These are phyloP conservation scores for Talaromyces wortmannii DNA, from an alignment of 495 filamentous ascomycete genomes.

Conservation along the genomic window DNA sequence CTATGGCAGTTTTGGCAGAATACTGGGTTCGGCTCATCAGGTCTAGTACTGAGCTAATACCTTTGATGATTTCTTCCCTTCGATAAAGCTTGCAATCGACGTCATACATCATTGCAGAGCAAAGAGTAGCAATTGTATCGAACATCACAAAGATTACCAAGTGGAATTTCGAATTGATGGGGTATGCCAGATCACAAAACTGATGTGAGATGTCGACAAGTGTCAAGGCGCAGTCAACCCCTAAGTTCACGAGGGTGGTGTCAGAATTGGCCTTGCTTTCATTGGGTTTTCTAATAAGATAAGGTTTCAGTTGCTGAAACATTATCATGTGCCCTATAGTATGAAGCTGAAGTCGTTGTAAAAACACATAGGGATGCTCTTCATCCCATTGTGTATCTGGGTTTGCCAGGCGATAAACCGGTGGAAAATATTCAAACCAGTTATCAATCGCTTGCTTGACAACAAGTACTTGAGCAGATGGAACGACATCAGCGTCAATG, in stretches of 20 bases:
- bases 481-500: conserved; percentile 4
- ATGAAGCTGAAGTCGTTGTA: conserved; percentile 43
- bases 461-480: conserved; percentile 8
- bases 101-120: conserved; percentile 45
- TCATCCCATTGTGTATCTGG: conserved; percentile 41
- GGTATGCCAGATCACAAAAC: conserved; percentile 34
- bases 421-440: conserved; percentile 35
- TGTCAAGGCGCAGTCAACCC: conserved; percentile 32
- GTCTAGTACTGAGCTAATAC: conserved; percentile 25
- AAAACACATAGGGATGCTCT: conserved; percentile 29
- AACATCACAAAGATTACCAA: conserved; percentile 47
- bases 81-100: conserved; percentile 28
- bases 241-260: conserved; percentile 22
- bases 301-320: conserved; percentile 35
- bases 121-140: conserved; percentile 41
- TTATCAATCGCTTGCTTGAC: conserved; percentile 23
- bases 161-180: conserved; percentile 41
- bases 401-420: conserved; percentile 25
- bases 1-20: conserved; percentile 20
- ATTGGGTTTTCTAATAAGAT: conserved; percentile 21
- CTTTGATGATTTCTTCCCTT: conserved; percentile 30
- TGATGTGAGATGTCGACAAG: conserved; percentile 30
- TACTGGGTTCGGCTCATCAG: conserved; percentile 31
- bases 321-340: conserved; percentile 38
- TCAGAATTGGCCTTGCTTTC: conserved; percentile 16